Base-by-base conservation (phyloP, 805 yeast genomes). In the Brettanomyces bruxellensis region DNA sequence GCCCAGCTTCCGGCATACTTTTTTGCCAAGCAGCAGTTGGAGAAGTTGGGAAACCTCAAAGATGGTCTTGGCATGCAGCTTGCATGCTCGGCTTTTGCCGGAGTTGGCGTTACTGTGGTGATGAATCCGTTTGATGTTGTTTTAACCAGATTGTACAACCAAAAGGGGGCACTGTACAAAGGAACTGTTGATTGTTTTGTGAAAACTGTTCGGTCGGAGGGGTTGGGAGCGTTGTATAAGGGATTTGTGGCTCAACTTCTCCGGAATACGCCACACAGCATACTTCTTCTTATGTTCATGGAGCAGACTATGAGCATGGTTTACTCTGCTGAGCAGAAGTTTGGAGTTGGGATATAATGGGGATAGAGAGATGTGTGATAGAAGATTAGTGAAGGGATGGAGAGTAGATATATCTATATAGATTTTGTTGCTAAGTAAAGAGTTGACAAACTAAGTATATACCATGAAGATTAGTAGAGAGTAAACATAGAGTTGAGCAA, bases 91-190 rank as follows among this genome's bases (percentile, higher is more conserved):
- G 79, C 90, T 1, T 68, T 75, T 51, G 82, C 96, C 6, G 99
- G 99, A 40, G 62, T 89, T 38, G 96, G 96, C 55, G 98, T 93
- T 32, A 90, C 95, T 44, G 71, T 90, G 22, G 95, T 87, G 32
- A 91, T 93, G 97, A 93, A 90, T 63, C 98, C 99, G 13, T 89
- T 96, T 79, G 99, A 93, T 65, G 98, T 93, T 40, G 76, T 93
- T 45, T 71, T 93, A 67, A 93, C 99, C 1, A 79, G 99, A 69
- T 83, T 93, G 63, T 93, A 91, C 68, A 93, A 93, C 66, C 98
- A 93, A 64, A 86, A 83, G 65, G 96, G 95, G 43, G 75, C 86
- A 58, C 75, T 85, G 45, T 93, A 93, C 67, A 73, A 70, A 44
- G 95, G 95, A 8, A 95, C 96, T 1, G 54, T 89, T 24, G 99